Base-by-base conservation (phyloP, 371 early-diverging fungal genomes). In the Apophysomyces sp. region DNA sequence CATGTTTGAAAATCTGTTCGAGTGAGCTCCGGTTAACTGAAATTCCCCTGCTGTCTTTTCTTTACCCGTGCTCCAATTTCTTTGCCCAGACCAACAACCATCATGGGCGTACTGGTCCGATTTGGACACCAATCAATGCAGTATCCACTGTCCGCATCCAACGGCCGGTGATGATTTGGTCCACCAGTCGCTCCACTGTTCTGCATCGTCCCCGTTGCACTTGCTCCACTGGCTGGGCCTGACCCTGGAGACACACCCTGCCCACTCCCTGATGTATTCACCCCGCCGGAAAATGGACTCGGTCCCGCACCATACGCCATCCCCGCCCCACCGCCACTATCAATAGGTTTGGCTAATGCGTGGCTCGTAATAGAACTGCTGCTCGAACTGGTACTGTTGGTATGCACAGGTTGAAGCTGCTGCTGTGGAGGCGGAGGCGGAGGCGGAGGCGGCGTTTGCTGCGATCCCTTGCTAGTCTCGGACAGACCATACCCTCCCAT, bases 101-200 rank as follows among this genome's bases (percentile, higher is more conserved):
- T 86, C 92, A 92, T 92, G 52, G 88, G 85, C 1, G 90, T 80
- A 0, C 85, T 72, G 51, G 90, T 89, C 31, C 91, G 83, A 29
- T 93, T 88, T 4, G 92, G 92, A 75, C 94, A 95, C 98, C 98
- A 97, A 8, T 92, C 86, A 39, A 97, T 63, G 61, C 93, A 92
- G 59, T 85, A 89, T 6, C 82, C 81, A 54, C 87, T 86, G 52
- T 85, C 86, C 0, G 78, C 82, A 57, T 86, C 87, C 30, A 77
- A 74, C 15, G 73, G 69, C 6, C 63, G 60, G 63, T 67, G 75
- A 7, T 26, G 37, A 27, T 37, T 32, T n/a, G 56, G 18, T 2
- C 55, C 58, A 57, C 52, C 57, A 0, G 36, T 40, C 8, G 39
- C 52, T 4, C 55, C 44, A 18, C 41, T 56, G 5, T 56, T 60